Percentiles rank a stretch among this genome's conserved stretches.
Conservation (phyloP, 805 yeast genomes). For the Schwanniomyces yamadae region DNA sequence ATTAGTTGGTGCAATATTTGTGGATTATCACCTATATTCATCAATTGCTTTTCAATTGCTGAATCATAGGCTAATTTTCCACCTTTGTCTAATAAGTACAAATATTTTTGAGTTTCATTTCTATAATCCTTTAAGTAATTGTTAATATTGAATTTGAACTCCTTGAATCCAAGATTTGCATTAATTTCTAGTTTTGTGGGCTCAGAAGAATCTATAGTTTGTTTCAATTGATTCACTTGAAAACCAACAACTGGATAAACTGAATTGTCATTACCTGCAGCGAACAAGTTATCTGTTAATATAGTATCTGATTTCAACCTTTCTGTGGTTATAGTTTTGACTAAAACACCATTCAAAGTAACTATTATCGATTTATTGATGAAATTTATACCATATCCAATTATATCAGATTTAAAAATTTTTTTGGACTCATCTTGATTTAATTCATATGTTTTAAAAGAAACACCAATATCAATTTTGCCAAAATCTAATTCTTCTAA, state of each 20-base stretch:
- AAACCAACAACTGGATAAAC: slow-evolving; percentile 38
- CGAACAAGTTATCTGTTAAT: slow-evolving; percentile 17
- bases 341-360: slow-evolving; percentile 74
- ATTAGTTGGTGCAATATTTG: slow-evolving; percentile 30
- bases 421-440: slow-evolving; percentile 12
- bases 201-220: slow-evolving; percentile 20
- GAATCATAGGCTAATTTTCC: slow-evolving; percentile 4
- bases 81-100: slow-evolving; percentile 22
- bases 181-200: slow-evolving; percentile 26
- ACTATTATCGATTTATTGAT: slow-evolving; percentile 61
- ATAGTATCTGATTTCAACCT: slow-evolving; percentile 22
- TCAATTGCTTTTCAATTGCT: slow-evolving; percentile 18
- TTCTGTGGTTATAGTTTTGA: slow-evolving; percentile 22
- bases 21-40: slow-evolving; percentile 27
- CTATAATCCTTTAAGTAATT: slow-evolving; percentile 52
- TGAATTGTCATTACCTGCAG: slow-evolving; percentile 25
- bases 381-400: slow-evolving; percentile 85
- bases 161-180: slow-evolving; percentile 57
- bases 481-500: slow-evolving; percentile 30
- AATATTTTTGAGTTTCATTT: slow-evolving; percentile 19
- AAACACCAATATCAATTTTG: slow-evolving; percentile 34
- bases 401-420: slow-evolving; percentile 45
- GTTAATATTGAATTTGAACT: slow-evolving; percentile 61
- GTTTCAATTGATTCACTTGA: slow-evolving; percentile 30
- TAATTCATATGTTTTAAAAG: slow-evolving; percentile 27